Evolutionary conservation across 306 rosid species (phyloP).

Genomic region (Begonia peltatifolia): DNA sequence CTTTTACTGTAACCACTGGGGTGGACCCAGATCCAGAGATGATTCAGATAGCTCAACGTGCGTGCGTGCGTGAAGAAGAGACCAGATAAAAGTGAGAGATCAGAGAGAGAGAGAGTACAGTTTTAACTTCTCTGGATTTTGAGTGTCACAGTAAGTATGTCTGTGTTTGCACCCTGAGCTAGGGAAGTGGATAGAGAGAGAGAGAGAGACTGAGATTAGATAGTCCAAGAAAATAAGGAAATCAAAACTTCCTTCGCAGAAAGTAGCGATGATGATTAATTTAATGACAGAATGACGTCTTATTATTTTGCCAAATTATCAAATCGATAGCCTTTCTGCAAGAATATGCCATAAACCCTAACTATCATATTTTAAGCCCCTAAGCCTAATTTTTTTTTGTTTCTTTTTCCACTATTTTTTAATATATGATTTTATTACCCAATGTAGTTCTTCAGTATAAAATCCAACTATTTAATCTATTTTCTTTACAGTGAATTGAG

Average conservation of each 20-base stretch:
- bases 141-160: conserved; percentile 22
- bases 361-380: not conserved
- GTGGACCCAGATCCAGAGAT: conserved; percentile 21
- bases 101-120: conserved; percentile 3
- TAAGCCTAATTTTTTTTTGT: too few species aligned
- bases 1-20: conserved; percentile 9
- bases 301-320: too few species aligned
- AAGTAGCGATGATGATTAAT: too few species aligned
- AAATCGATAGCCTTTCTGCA: conserved; percentile 1
- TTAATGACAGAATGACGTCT: too few species aligned
- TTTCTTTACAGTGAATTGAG: too few species aligned
- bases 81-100: conserved; percentile 8
- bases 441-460: too few species aligned
- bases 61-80: conserved; percentile 7
- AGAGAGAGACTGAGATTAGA: conserved; percentile 7
- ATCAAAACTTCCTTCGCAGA: conserved; percentile 1
- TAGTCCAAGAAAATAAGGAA: conserved; percentile 22
- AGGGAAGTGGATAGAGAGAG: conserved; percentile 7
- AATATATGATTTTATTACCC: not conserved
- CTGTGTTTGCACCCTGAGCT: conserved; percentile 4
- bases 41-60: conserved; percentile 13
- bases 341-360: not conserved
- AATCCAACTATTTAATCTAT: too few species aligned
- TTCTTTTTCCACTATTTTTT: too few species aligned
- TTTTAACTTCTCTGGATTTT: conserved; percentile 26